phyloP scores from a whole-genome alignment of 2,329 filamentous ascomycete species.

The Ophiostoma triangulosporum region DNA sequence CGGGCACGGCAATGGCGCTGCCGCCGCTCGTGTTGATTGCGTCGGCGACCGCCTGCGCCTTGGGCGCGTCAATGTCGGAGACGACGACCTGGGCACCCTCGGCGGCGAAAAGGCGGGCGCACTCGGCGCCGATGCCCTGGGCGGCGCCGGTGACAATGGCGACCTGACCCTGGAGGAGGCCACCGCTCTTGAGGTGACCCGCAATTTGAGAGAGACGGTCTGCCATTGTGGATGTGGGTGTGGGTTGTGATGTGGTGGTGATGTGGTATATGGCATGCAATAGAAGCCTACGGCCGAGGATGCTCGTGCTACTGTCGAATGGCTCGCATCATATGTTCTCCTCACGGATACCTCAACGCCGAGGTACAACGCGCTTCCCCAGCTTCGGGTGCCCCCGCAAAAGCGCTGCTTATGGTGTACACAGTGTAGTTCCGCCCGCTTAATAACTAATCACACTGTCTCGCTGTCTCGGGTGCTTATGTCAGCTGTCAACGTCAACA shows the following conservation, averaged over 20 bases:
- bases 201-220: conserved; percentile 58
- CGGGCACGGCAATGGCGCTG: conserved; percentile 57
- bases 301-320: background rate
- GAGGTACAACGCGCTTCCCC: conserved; percentile 7
- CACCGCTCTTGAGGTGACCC: conserved; percentile 68
- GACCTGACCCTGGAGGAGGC: conserved; percentile 62
- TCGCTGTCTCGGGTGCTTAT: background rate
- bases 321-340: background rate
- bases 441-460: background rate
- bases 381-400: background rate
- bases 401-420: no score
- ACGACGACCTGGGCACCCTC: conserved; percentile 78
- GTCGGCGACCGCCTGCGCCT: conserved; percentile 53
- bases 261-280: background rate
- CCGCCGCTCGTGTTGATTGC: conserved; percentile 53
- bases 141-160: conserved; percentile 81
- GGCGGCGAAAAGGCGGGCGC: conserved; percentile 69
- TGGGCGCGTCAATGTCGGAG: conserved; percentile 68
- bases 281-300: background rate
- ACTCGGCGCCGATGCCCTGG: conserved; percentile 79
- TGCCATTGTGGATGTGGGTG: conserved; percentile 25
- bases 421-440: no score
- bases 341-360: conserved; percentile 1
- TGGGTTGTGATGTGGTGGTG: background rate
- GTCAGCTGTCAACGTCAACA: background rate